Percentiles rank a stretch among this genome's conserved stretches.
phyloP scores from a whole-genome alignment of 225 moss, liverwort and hornwort genomes.

The Physcomitrellopsis africana region DNA sequence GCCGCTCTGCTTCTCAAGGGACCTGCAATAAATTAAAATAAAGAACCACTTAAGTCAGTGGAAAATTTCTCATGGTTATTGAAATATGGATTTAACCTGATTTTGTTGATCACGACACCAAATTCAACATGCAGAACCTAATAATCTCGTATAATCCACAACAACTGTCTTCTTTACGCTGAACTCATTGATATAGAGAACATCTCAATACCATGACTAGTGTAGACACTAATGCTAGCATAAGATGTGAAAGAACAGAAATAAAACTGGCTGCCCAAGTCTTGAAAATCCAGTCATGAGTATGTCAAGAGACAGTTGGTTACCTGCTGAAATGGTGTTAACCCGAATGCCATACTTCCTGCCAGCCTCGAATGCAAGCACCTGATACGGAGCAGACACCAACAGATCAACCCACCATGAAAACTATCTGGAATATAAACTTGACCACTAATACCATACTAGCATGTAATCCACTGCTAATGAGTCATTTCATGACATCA shows the following conservation, averaged over 20 bases:
- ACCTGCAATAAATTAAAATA: slow-evolving; percentile 33
- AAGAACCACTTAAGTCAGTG: too few species aligned
- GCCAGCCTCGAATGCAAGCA: slow-evolving; percentile 71
- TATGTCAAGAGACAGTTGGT: background rate
- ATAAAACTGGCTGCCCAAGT: background rate
- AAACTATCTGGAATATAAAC: background rate
- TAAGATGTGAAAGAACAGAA: background rate
- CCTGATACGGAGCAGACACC: slow-evolving; percentile 31
- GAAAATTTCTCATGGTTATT: background rate
- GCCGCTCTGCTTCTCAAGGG: slow-evolving; percentile 77
- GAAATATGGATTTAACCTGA: background rate
- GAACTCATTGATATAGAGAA: background rate
- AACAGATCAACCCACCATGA: background rate
- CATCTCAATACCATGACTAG: background rate
- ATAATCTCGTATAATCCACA: background rate
- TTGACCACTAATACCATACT: background rate
- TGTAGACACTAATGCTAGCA: background rate
- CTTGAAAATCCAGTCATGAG: background rate
- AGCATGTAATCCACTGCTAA: background rate
- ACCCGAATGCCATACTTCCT: slow-evolving; percentile 74
- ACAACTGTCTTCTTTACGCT: background rate
- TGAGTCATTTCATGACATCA: background rate
- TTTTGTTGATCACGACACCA: background rate
- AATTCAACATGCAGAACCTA: background rate
- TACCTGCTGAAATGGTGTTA: slow-evolving; percentile 75